Percentiles rank a stretch among this genome's conserved stretches.
phyloP scores from a whole-genome alignment of 768 basidiomycete genomes.

The Lactarius psammicola region DNA sequence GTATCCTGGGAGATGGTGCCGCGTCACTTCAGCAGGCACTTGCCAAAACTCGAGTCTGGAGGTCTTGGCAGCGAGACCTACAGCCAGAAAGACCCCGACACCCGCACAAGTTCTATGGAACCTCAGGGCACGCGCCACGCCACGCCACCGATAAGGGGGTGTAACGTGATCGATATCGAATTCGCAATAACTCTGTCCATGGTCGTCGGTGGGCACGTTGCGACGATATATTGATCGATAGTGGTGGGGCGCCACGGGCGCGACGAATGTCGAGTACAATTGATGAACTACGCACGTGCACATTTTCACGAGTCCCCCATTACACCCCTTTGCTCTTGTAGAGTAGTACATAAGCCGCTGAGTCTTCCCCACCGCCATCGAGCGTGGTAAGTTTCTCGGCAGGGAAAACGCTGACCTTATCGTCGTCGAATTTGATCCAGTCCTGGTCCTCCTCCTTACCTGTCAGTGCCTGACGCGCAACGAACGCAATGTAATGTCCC shows the following conservation, averaged over 20 bases:
- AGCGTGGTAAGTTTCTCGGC: conserved; percentile 80
- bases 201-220: not conserved
- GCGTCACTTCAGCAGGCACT: not conserved
- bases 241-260: not conserved
- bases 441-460: conserved; percentile 66
- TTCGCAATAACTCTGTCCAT: not conserved
- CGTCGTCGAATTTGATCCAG: conserved; percentile 97
- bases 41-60: not conserved
- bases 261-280: conserved; percentile 7
- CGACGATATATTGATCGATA: not conserved
- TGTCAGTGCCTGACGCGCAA: conserved; percentile 32
- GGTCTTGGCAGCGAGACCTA: not conserved
- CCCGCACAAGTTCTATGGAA: not conserved
- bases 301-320: not conserved
- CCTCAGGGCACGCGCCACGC: not conserved
- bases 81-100: not conserved
- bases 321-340: conserved; percentile 63
- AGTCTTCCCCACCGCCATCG: conserved; percentile 92
- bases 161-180: not conserved
- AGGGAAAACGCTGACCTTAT: conserved; percentile 85
- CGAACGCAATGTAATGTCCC: conserved; percentile 94
- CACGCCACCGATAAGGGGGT: not conserved
- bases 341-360: conserved; percentile 84
- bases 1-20: not conserved
- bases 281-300: conserved; percentile 16